Conservation (phyloP, 2,329 filamentous ascomycete genomes). For the Endothia cerciana region DNA sequence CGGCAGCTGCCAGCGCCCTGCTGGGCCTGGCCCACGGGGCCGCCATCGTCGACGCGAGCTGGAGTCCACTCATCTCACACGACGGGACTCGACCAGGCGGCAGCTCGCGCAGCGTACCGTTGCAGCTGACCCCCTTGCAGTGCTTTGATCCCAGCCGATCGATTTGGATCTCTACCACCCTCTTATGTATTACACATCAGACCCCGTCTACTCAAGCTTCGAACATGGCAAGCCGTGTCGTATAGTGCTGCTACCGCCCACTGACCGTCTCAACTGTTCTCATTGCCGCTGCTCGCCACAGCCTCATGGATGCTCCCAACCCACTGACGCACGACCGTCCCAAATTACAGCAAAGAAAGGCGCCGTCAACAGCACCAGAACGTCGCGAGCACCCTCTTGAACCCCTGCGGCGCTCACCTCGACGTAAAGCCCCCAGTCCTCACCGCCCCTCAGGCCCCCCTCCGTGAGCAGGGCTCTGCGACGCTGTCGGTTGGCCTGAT, state of each 20-base stretch:
- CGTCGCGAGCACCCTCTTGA: constrained; percentile 53
- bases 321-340: constrained; percentile 54
- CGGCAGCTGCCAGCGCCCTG: neutral
- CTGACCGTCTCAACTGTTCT: no score
- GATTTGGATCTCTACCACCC: neutral
- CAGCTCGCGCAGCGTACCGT: neutral
- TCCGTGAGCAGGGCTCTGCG: constrained; percentile 39
- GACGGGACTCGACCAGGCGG: neutral
- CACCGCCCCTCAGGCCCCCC: constrained; percentile 39
- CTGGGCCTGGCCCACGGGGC: neutral
- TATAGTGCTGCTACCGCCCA: no score
- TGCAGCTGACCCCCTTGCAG: neutral
- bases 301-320: constrained; percentile 32
- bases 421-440: constrained; percentile 49
- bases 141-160: neutral
- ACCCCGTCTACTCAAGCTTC: no score
- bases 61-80: neutral
- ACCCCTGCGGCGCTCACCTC: constrained; percentile 52
- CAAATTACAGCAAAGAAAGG: constrained; percentile 54
- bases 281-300: no score
- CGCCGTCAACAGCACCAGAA: constrained; percentile 51
- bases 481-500: no score
- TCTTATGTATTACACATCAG: constrained; percentile 32
- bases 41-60: neutral
- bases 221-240: no score